A percentile compares a stretch with the other conserved stretches of the same genome.
phyloP scores from a whole-genome alignment of 2,329 filamentous ascomycete genomes.

The Lachnellula hyalina region DNA sequence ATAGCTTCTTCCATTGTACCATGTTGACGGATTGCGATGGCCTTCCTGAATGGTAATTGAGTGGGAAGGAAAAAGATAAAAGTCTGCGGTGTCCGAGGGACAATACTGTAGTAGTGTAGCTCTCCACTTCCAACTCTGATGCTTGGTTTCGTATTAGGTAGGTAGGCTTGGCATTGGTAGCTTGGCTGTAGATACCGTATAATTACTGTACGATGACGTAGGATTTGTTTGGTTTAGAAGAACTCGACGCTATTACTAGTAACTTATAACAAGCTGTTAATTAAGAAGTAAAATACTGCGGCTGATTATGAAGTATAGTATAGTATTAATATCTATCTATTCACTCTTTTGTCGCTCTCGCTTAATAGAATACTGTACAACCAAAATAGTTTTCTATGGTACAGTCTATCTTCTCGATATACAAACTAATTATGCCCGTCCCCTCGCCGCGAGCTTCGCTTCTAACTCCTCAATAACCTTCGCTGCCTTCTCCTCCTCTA shows the following conservation, averaged over 20 bases:
- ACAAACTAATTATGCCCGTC: slow-evolving; percentile 3
- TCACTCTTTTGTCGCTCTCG: not conserved
- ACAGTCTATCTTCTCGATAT: slow-evolving; percentile 15
- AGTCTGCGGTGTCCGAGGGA: not conserved
- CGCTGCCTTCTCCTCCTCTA: slow-evolving; percentile 48
- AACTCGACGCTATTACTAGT: no score
- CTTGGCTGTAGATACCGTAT: not conserved
- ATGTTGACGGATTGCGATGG: slow-evolving; percentile 11
- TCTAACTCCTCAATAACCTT: slow-evolving; percentile 53
- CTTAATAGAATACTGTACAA: not conserved
- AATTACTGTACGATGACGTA: not conserved
- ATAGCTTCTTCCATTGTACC: slow-evolving; percentile 30
- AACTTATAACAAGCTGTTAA: no score
- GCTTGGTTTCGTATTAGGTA: not conserved
- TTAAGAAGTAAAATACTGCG: no score
- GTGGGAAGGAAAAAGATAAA: not conserved
- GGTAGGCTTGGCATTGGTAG: not conserved
- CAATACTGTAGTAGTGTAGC: no score
- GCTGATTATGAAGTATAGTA: not conserved
- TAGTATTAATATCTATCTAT: no score
- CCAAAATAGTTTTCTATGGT: not conserved
- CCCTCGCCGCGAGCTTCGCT: slow-evolving; percentile 46
- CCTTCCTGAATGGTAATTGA: not conserved
- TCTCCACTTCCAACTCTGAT: not conserved
- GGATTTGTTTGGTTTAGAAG: not conserved